These are phyloP conservation scores for Ceratobasidium sp. DNA, from an alignment of 1,284 basidiomycete genomes.

Conservation along the genomic window DNA sequence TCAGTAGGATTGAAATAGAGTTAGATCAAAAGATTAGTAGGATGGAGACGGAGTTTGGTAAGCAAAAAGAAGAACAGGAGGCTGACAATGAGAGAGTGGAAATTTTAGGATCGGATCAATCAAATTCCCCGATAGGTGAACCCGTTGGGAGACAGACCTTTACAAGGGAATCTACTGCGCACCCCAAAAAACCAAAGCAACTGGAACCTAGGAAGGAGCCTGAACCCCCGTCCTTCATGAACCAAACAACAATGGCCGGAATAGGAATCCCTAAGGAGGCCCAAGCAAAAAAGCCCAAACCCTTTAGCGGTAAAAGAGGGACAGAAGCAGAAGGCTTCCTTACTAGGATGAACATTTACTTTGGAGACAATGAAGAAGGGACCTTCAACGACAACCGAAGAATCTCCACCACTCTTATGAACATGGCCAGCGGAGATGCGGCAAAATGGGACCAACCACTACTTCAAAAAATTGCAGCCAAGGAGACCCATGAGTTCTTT, in stretches of 20 bases:
- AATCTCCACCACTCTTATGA: not conserved
- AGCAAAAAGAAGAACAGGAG: too few species aligned
- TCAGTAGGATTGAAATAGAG: too few species aligned
- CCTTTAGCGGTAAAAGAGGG: not conserved
- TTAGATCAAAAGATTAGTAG: too few species aligned
- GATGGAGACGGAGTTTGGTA: too few species aligned
- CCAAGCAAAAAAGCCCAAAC: not conserved
- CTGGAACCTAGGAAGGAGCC: not conserved
- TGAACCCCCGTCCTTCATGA: not conserved
- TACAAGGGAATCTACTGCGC: too few species aligned
- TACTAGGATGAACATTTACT: not conserved
- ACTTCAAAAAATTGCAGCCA: not conserved
- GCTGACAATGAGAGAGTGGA: too few species aligned
- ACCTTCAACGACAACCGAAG: not conserved
- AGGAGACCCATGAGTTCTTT: not conserved
- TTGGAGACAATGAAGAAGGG: not conserved
- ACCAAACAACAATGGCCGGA: not conserved
- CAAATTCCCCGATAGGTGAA: too few species aligned
- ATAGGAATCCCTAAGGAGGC: slow-evolving; percentile 1
- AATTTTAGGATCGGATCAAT: too few species aligned
- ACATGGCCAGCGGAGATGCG: not conserved
- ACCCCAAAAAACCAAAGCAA: too few species aligned
- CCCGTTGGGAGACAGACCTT: too few species aligned
- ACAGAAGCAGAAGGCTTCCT: not conserved
- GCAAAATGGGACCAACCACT: not conserved